Evolutionary conservation across 2,329 filamentous ascomycete species (phyloP).

Genomic region (Hypoxylon sp.): DNA sequence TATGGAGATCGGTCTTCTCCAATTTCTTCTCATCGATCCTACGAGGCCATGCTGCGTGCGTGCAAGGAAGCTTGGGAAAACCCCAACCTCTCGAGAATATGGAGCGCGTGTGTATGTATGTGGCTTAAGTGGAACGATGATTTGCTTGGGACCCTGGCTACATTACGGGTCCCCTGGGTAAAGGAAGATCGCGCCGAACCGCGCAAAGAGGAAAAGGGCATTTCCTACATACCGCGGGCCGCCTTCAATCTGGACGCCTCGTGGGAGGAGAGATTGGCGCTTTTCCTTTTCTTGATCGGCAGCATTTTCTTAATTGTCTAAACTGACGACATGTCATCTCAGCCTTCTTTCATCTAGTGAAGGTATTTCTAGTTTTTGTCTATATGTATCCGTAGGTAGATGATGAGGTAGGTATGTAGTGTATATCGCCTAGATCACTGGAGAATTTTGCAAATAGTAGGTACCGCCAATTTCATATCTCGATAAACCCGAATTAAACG

Average conservation of each 20-base stretch:
- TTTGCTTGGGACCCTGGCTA: conserved; percentile 34
- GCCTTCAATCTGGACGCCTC: conserved; percentile 41
- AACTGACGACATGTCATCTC: conserved; percentile 43
- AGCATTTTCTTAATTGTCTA: conserved; percentile 36
- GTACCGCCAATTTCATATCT: conserved; percentile 28
- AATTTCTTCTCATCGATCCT: conserved; percentile 43
- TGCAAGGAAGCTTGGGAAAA: conserved; percentile 31
- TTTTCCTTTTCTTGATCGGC: conserved; percentile 41
- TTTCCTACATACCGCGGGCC: conserved; percentile 31
- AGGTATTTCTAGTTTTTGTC: background rate
- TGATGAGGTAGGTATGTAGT: conserved; percentile 3
- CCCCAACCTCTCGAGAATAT: conserved; percentile 42
- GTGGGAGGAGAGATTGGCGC: conserved; percentile 40
- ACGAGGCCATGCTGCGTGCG: conserved; percentile 31
- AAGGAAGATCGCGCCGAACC: conserved; percentile 41
- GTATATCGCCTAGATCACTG: conserved; percentile 5
- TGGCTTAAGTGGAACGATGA: conserved; percentile 41
- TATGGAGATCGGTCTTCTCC: conserved; percentile 37
- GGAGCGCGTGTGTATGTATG: conserved; percentile 2
- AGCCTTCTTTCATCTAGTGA: conserved; percentile 13
- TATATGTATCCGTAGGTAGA: background rate
- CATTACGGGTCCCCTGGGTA: conserved; percentile 9
- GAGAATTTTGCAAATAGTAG: conserved; percentile 3
- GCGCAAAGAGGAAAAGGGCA: conserved; percentile 33
- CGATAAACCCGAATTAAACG: conserved; percentile 42